Conservation (phyloP, 805 yeast species). For the Ogataea naganishii region DNA sequence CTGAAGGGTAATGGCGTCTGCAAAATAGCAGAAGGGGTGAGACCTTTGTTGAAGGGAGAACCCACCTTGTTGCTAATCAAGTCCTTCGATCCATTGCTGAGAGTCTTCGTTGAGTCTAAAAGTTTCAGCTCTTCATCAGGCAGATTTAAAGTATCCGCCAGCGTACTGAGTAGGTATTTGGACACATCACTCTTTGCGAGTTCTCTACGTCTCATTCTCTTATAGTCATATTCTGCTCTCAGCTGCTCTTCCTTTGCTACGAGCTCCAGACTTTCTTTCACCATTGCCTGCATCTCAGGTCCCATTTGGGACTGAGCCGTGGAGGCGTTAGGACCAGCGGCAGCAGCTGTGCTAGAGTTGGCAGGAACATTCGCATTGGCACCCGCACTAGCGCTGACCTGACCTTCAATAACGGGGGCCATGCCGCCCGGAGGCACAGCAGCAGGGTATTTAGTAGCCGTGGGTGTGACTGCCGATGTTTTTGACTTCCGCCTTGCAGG, state of each 20-base stretch:
- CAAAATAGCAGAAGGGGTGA: conserved; percentile 30
- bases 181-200: conserved; percentile 37
- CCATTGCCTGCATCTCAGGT: conserved; percentile 20
- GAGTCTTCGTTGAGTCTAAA: conserved; percentile 12
- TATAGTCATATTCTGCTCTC: conserved; percentile 25
- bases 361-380: no score
- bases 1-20: conserved; percentile 28
- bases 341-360: conserved; percentile 1
- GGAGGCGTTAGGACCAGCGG: no score
- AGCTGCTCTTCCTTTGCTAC: conserved; percentile 20
- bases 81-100: conserved; percentile 7
- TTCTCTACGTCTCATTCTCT: conserved; percentile 36
- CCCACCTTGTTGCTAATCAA: conserved; percentile 4
- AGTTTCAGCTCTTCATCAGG: conserved; percentile 28
- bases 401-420: no score
- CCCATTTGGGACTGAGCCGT: conserved; percentile 7
- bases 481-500: conserved; percentile 4
- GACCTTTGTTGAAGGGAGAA: conserved; percentile 5
- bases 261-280: conserved; percentile 22
- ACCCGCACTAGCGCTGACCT: no score
- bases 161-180: conserved; percentile 39
- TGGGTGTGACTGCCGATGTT: conserved; percentile 4
- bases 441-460: conserved; percentile 3
- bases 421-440: no score
- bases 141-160: conserved; percentile 40